A percentile compares a stretch with the other conserved stretches of the same genome.
phyloP scores from a whole-genome alignment of 257 asterid genomes.

The Gynochthodes officinalis region DNA sequence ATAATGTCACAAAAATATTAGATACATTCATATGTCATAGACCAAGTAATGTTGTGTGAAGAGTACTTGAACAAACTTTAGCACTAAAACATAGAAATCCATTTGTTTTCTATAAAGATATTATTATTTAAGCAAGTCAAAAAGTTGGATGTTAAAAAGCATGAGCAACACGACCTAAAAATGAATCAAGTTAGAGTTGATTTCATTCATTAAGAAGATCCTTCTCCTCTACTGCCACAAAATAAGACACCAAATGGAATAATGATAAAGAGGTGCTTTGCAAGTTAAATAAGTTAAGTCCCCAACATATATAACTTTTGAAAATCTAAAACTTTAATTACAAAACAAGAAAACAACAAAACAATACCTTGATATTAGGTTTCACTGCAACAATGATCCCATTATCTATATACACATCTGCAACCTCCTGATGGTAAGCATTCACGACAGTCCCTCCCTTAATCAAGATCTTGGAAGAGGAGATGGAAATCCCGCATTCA shows the following conservation, averaged over 20 bases:
- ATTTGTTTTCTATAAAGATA: neutral
- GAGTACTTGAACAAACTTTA: neutral
- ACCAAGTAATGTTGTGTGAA: neutral
- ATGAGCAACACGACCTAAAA: neutral
- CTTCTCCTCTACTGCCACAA: neutral
- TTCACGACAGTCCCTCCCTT: conserved; percentile 95
- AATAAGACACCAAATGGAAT: neutral
- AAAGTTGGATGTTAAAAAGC: neutral
- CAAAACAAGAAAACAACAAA: neutral
- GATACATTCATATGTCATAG: neutral
- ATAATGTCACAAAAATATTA: neutral
- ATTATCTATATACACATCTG: conserved; percentile 84
- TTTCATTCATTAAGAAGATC: neutral
- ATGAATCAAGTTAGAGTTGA: neutral
- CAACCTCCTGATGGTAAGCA: conserved; percentile 79
- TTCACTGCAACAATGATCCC: conserved; percentile 66
- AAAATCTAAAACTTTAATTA: neutral
- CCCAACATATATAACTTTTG: neutral
- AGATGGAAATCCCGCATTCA: conserved; percentile 43
- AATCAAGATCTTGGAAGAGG: conserved; percentile 61
- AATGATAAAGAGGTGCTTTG: neutral
- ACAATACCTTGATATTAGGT: conserved; percentile 57
- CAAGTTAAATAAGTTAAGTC: neutral
- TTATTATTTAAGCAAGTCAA: neutral
- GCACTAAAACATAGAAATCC: neutral